These are phyloP conservation scores for Sisymbrium altissimum DNA, from an alignment of 345 rosid species.

Conservation along the genomic window DNA sequence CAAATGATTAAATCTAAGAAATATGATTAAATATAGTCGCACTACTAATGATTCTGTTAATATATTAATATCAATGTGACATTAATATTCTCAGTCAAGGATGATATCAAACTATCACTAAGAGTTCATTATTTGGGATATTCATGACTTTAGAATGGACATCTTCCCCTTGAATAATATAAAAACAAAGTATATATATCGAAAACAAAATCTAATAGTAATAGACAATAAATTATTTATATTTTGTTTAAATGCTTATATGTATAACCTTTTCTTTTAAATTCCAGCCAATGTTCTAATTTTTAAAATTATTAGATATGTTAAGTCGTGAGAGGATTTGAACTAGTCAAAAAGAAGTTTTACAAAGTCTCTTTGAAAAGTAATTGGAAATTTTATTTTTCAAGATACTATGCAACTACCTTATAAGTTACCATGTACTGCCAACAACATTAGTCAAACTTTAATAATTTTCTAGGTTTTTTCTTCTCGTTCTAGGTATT, in stretches of 20 bases:
- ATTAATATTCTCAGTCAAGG: slow-evolving; percentile 22
- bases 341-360: slow-evolving; percentile 2
- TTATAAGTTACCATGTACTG: neutral
- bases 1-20: slow-evolving; percentile 27
- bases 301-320: neutral
- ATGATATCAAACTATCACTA: slow-evolving; percentile 21
- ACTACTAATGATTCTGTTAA: slow-evolving; percentile 20
- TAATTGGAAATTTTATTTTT: slow-evolving; percentile 4
- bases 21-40: slow-evolving; percentile 24
- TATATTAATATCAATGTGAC: neutral
- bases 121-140: neutral
- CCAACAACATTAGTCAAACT: slow-evolving; percentile 1
- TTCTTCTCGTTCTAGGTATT: too few species aligned
- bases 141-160: slow-evolving; percentile 5
- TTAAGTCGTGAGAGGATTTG: neutral
- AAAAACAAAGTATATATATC: neutral
- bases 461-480: neutral
- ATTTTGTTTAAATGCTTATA: neutral
- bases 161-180: neutral
- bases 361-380: neutral
- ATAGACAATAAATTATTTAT: neutral
- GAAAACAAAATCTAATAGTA: neutral
- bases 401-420: neutral
- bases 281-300: neutral
- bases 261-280: neutral